Evolutionary conservation across 306 rosid genomes (phyloP).

Genomic region (Medicago lupulina): DNA sequence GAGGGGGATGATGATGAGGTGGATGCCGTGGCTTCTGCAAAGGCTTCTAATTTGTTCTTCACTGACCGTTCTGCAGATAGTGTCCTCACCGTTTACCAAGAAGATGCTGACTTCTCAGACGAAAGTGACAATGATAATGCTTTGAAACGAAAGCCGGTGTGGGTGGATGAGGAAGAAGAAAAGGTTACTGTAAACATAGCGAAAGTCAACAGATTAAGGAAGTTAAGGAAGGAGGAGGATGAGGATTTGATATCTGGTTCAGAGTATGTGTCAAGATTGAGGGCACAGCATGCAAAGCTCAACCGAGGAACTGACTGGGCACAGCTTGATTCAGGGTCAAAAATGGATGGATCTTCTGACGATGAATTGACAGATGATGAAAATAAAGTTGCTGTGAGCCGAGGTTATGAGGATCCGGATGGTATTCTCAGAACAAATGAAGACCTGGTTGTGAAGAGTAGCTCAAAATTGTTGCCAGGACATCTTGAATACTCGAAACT

Average conservation of each 20-base stretch:
- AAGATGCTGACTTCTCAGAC: slow-evolving; percentile 46
- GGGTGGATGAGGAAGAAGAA: slow-evolving; percentile 93
- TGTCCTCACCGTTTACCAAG: slow-evolving; percentile 50
- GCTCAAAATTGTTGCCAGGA: slow-evolving; percentile 74
- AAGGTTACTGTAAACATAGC: slow-evolving; percentile 63
- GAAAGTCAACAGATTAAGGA: slow-evolving; percentile 74
- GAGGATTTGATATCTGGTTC: slow-evolving; percentile 73
- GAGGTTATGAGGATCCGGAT: slow-evolving; percentile 58
- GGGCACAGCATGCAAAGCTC: slow-evolving; percentile 88
- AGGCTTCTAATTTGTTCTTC: slow-evolving; percentile 59
- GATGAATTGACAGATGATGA: slow-evolving; percentile 81
- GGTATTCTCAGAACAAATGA: slow-evolving; percentile 80
- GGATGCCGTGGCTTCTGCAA: slow-evolving; percentile 5
- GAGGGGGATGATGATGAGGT: slow-evolving; percentile 51
- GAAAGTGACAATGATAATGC: slow-evolving; percentile 33
- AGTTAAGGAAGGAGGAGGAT: slow-evolving; percentile 83
- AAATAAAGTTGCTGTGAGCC: slow-evolving; percentile 51
- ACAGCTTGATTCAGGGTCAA: slow-evolving; percentile 27
- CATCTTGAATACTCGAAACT: slow-evolving; percentile 73
- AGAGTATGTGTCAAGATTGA: slow-evolving; percentile 81
- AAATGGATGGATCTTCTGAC: slow-evolving; percentile 24
- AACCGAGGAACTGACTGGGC: slow-evolving; percentile 93
- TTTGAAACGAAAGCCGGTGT: slow-evolving; percentile 69
- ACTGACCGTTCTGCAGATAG: slow-evolving; percentile 72
- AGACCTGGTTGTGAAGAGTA: slow-evolving; percentile 72